phyloP scores from a whole-genome alignment of 2,329 filamentous ascomycete species.

The Cordyceps cicadae region DNA sequence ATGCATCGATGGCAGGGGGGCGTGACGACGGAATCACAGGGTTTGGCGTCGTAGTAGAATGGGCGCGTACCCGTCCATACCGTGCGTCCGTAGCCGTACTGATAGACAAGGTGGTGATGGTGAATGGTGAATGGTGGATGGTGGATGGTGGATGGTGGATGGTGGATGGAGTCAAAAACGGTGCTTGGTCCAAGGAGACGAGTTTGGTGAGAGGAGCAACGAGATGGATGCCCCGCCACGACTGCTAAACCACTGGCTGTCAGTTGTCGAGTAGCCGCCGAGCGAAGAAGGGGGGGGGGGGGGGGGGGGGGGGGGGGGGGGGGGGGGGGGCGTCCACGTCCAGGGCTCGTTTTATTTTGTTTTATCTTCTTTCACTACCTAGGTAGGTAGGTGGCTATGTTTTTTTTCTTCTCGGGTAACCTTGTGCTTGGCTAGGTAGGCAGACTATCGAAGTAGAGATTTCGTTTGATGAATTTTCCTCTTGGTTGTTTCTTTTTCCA shows the following conservation, averaged over 20 bases:
- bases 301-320: not conserved
- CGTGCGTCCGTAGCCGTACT: not conserved
- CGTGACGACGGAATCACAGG: not conserved
- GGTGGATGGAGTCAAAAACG: not conserved
- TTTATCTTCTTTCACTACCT: not conserved
- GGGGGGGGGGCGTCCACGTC: not conserved
- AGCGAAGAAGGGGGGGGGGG: not conserved
- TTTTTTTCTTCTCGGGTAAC: not conserved
- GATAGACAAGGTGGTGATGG: not conserved
- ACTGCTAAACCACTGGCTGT: constrained; percentile 5
- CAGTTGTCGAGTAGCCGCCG: constrained; percentile 5
- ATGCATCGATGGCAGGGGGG: not conserved
- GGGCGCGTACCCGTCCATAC: not conserved
- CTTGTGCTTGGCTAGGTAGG: too few species aligned
- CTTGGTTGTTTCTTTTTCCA: too few species aligned
- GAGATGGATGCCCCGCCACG: not conserved
- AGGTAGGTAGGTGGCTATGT: not conserved
- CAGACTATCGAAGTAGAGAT: not conserved
- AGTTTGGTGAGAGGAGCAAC: not conserved
- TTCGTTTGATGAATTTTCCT: too few species aligned
- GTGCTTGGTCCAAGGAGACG: not conserved
- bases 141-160: not conserved
- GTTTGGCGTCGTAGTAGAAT: not conserved
- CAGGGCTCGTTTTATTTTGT: not conserved
- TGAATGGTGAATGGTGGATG: not conserved